These are phyloP conservation scores for Inga laurina DNA, from an alignment of 306 rosid species.

Conservation along the genomic window DNA sequence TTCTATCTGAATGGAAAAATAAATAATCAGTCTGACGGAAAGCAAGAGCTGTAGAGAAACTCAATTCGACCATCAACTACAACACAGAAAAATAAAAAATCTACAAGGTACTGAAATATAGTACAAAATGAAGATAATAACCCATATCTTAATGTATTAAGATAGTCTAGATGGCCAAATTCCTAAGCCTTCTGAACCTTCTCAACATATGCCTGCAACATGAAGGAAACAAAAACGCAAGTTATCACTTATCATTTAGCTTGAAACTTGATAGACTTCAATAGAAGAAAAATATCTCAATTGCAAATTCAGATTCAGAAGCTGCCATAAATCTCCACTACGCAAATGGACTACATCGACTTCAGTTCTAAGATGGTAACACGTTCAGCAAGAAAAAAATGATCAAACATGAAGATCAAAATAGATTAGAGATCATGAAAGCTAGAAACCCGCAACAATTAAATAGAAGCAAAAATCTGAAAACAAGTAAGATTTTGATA, in stretches of 20 bases:
- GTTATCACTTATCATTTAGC: slow-evolving; percentile 10
- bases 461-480: slow-evolving; percentile 20
- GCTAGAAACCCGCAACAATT: background rate
- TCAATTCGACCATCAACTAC: slow-evolving; percentile 33
- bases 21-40: slow-evolving; percentile 22
- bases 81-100: slow-evolving; percentile 22
- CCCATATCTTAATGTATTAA: slow-evolving; percentile 21
- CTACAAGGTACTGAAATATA: slow-evolving; percentile 26
- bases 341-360: background rate
- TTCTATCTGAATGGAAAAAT: background rate
- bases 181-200: slow-evolving; percentile 64
- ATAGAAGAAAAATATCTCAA: slow-evolving; percentile 13
- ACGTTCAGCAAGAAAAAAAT: background rate
- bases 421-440: background rate
- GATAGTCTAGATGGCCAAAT: slow-evolving; percentile 29
- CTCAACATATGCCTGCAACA: slow-evolving; percentile 77
- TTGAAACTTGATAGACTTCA: background rate
- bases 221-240: background rate
- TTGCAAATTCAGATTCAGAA: slow-evolving; percentile 30
- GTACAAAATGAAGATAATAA: slow-evolving; percentile 21
- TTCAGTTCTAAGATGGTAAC: background rate
- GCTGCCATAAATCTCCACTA: slow-evolving; percentile 15
- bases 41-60: slow-evolving; percentile 29
- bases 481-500: slow-evolving; percentile 2
- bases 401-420: slow-evolving; percentile 13